Percentiles rank a stretch among this genome's conserved stretches.
Conservation (phyloP, 2,329 filamentous ascomycete genomes). For the Sporothrix curviconia region DNA sequence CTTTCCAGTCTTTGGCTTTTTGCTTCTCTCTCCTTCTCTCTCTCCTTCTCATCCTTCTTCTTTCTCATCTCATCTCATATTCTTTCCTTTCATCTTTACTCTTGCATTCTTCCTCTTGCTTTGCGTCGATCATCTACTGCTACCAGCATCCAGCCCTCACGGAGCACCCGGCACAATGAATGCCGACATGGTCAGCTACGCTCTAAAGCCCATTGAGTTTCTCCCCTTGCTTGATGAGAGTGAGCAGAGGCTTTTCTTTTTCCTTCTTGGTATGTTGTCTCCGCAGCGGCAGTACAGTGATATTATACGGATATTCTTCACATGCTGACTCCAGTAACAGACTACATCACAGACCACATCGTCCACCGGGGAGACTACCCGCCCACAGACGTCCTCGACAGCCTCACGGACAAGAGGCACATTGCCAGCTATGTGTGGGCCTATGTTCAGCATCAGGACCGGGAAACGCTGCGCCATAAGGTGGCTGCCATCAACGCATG, state of each 20-base stretch:
- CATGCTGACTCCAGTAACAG: background rate
- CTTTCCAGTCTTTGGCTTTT: too few relatives aligned
- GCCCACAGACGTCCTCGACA: background rate
- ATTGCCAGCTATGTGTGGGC: background rate
- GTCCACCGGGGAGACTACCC: background rate
- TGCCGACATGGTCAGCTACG: background rate
- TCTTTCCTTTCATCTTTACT: background rate
- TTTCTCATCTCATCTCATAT: background rate
- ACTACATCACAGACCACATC: background rate
- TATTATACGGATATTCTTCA: background rate
- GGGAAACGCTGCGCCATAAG: background rate
- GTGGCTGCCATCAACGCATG: slow-evolving; percentile 4
- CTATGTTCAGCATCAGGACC: background rate
- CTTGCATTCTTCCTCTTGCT: background rate
- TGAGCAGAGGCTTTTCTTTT: background rate
- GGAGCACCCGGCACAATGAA: background rate
- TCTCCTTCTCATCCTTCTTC: background rate
- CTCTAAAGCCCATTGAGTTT: background rate
- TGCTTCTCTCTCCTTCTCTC: too few relatives aligned
- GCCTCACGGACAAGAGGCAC: slow-evolving; percentile 7
- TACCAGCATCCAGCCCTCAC: too few relatives aligned
- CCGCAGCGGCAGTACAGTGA: too few relatives aligned
- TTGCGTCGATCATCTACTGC: background rate
- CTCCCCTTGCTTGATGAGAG: background rate
- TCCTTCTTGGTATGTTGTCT: background rate